Percentiles rank a stretch among this genome's conserved stretches.
Evolutionary conservation across 805 yeast genomes (phyloP).

Genomic region (Huiozyma sinensis): DNA sequence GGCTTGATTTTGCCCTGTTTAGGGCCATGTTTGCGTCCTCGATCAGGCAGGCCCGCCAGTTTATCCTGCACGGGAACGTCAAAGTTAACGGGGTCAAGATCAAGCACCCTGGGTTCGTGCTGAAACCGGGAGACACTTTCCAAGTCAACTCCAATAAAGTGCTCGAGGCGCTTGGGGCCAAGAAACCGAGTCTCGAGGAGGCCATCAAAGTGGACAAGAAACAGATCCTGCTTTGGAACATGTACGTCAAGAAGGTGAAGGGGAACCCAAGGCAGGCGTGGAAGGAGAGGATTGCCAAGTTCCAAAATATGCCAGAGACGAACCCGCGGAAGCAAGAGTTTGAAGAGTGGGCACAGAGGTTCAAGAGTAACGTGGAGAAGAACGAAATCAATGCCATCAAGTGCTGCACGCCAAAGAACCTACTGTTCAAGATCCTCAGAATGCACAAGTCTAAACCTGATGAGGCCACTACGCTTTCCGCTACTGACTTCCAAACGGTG

Average conservation of each 20-base stretch:
- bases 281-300: constrained; percentile 18
- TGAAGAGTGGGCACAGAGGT: constrained; percentile 15
- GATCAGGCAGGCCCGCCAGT: constrained; percentile 87
- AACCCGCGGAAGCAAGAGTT: constrained; percentile 19
- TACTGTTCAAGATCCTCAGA: constrained; percentile 36
- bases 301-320: constrained; percentile 15
- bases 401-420: constrained; percentile 35
- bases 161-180: constrained; percentile 70
- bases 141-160: constrained; percentile 80
- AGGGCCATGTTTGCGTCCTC: constrained; percentile 91
- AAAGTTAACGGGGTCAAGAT: constrained; percentile 75
- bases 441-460: constrained; percentile 15
- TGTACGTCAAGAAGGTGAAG: constrained; percentile 48
- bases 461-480: constrained; percentile 12
- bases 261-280: constrained; percentile 32
- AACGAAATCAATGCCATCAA: constrained; percentile 15
- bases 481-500: constrained; percentile 27
- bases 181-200: constrained; percentile 64
- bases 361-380: constrained; percentile 16
- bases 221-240: constrained; percentile 70
- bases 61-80: constrained; percentile 70
- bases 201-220: constrained; percentile 59
- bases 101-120: constrained; percentile 65
- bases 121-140: constrained; percentile 80
- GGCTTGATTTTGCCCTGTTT: constrained; percentile 83